Evolutionary conservation across 1,284 basidiomycete genomes (phyloP).

Genomic region (Moniliella sp.): DNA sequence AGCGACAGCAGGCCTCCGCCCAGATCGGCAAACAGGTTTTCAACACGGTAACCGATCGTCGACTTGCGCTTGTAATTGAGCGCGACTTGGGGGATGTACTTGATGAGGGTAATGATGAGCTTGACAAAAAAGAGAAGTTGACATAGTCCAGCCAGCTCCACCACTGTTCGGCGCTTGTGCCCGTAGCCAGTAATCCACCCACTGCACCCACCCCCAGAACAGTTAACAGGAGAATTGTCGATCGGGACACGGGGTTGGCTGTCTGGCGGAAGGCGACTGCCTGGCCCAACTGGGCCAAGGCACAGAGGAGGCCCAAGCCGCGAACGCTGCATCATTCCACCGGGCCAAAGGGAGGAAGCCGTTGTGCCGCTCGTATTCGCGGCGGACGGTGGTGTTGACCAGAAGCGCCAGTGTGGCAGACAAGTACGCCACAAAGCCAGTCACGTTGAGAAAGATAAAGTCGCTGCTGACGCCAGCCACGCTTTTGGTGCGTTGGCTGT

Average conservation of each 20-base stretch:
- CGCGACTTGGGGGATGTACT: conserved; percentile 22
- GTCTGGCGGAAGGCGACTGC: too few species aligned
- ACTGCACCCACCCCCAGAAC: too few species aligned
- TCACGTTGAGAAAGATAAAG: conserved; percentile 15
- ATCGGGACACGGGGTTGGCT: too few species aligned
- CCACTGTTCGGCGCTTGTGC: too few species aligned
- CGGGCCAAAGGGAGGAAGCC: conserved; percentile 12
- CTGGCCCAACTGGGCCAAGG: conserved; percentile 3
- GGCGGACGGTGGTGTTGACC: conserved; percentile 7
- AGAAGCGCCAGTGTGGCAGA: conserved; percentile 11
- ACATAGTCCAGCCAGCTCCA: conserved; percentile 15
- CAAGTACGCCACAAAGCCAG: conserved; percentile 18
- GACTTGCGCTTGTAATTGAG: conserved; percentile 31
- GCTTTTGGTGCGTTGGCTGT: conserved; percentile 8
- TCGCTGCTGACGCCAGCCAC: conserved; percentile 13
- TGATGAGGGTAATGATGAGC: conserved; percentile 32
- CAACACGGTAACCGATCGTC: conserved; percentile 34
- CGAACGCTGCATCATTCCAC: conserved; percentile 16
- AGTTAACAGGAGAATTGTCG: too few species aligned
- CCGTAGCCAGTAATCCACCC: too few species aligned
- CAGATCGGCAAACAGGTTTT: conserved; percentile 32
- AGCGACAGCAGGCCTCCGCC: conserved; percentile 30
- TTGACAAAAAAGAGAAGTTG: conserved; percentile 30
- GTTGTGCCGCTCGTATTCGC: conserved; percentile 10
- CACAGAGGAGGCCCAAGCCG: conserved; percentile 11